Evolutionary conservation across 176 grass and related monocot genomes (phyloP).

Genomic region (Echinochloa phyllopogon): DNA sequence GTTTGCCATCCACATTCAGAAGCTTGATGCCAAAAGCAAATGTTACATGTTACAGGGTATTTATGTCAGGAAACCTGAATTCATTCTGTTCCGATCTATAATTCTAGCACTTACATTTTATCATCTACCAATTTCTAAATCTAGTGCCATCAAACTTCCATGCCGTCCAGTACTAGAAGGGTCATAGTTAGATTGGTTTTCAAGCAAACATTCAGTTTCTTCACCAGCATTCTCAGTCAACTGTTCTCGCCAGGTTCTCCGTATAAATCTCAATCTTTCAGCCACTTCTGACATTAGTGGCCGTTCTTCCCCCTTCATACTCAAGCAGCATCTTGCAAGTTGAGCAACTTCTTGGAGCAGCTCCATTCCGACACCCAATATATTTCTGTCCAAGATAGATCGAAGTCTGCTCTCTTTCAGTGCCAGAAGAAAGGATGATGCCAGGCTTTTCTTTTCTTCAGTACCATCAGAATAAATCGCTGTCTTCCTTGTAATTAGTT

Average conservation of each 20-base stretch:
- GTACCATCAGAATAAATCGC: conserved; percentile 45
- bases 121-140: conserved; percentile 48
- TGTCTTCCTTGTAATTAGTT: conserved; percentile 45
- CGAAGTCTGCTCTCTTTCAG: conserved; percentile 40
- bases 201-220: conserved; percentile 41
- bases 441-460: conserved; percentile 48
- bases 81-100: conserved; percentile 1
- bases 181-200: conserved; percentile 26
- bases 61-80: conserved; percentile 1
- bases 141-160: conserved; percentile 33
- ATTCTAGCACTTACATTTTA: conserved; percentile 2
- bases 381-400: conserved; percentile 49
- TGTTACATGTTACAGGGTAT: not conserved
- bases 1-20: not conserved
- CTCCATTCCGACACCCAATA: conserved; percentile 3
- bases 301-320: conserved; percentile 36
- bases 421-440: conserved; percentile 49
- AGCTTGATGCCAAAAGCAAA: conserved; percentile 1
- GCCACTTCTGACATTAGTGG: conserved; percentile 52
- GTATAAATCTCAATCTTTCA: conserved; percentile 41
- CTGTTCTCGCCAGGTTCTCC: conserved; percentile 38
- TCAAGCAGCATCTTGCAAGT: conserved; percentile 46
- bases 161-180: conserved; percentile 35
- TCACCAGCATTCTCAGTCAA: conserved; percentile 23
- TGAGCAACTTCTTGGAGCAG: conserved; percentile 47